These are phyloP conservation scores for Skeletonema potamos DNA, from an alignment of 108 stramenopile species.

Conservation along the genomic window DNA sequence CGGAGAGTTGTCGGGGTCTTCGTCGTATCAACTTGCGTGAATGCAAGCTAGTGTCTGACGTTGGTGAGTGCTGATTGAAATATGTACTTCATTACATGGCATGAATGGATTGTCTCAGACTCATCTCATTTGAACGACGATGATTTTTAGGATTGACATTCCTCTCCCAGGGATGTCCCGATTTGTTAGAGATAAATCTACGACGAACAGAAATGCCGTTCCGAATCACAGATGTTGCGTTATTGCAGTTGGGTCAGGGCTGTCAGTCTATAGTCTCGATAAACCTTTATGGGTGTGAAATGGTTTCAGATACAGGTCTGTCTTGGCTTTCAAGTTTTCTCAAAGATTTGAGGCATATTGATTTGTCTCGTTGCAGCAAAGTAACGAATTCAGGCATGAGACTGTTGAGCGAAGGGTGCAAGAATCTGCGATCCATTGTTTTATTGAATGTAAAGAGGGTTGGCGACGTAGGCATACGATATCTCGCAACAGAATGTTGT, in stretches of 20 bases:
- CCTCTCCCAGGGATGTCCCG: slow-evolving; percentile 41
- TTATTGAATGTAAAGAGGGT: slow-evolving; percentile 48
- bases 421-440: slow-evolving; percentile 29
- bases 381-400: slow-evolving; percentile 54
- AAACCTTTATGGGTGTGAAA: slow-evolving; percentile 48
- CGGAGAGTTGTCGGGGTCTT: slow-evolving; percentile 22
- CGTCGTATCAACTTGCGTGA: slow-evolving; percentile 41
- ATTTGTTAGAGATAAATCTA: slow-evolving; percentile 36
- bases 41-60: slow-evolving; percentile 46
- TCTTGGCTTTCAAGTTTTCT: slow-evolving; percentile 53
- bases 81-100: too few relatives aligned
- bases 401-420: slow-evolving; percentile 47
- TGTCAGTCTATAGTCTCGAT: slow-evolving; percentile 29
- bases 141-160: slow-evolving; percentile 45
- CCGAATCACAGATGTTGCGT: slow-evolving; percentile 53
- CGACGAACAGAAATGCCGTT: slow-evolving; percentile 44
- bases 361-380: slow-evolving; percentile 48
- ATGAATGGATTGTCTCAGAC: too few relatives aligned
- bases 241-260: slow-evolving; percentile 47
- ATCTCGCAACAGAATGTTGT: slow-evolving; percentile 41
- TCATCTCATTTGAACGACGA: too few relatives aligned
- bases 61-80: too few relatives aligned
- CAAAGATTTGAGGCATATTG: slow-evolving; percentile 38
- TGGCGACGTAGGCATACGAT: slow-evolving; percentile 48
- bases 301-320: slow-evolving; percentile 51